phyloP scores from a whole-genome alignment of 1,284 basidiomycete species.

The Ustilago hordei region DNA sequence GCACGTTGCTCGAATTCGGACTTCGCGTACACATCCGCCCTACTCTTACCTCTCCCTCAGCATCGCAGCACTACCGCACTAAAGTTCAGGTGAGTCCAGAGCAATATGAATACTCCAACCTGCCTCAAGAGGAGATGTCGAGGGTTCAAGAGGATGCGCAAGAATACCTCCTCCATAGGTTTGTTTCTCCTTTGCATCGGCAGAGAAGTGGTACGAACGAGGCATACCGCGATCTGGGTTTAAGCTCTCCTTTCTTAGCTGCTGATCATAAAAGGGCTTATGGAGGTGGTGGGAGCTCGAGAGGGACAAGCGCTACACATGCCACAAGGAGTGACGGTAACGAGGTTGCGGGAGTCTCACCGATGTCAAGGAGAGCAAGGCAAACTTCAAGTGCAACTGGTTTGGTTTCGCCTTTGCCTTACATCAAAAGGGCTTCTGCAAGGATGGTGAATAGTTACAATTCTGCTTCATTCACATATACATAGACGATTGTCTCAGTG shows the following conservation, averaged over 20 bases:
- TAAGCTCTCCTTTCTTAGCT: not conserved
- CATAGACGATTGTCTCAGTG: too few species aligned
- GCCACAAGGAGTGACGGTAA: not conserved
- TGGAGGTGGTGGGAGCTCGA: not conserved
- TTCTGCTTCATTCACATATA: too few species aligned
- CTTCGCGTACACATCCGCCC: constrained; percentile 29
- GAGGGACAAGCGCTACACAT: not conserved
- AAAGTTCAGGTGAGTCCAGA: not conserved
- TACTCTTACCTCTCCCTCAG: not conserved
- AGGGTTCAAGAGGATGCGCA: constrained; percentile 37
- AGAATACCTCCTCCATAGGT: constrained; percentile 12
- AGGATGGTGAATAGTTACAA: not conserved
- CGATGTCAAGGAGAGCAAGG: not conserved
- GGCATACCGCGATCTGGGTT: not conserved
- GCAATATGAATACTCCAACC: constrained; percentile 36
- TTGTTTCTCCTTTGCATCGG: constrained; percentile 1
- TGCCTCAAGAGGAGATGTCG: constrained; percentile 20
- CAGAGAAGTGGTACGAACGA: not conserved
- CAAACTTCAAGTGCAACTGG: not conserved
- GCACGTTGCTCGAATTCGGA: constrained; percentile 33
- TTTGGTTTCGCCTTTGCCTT: constrained; percentile 27
- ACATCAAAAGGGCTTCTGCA: constrained; percentile 32
- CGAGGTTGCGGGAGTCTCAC: not conserved
- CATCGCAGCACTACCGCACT: not conserved
- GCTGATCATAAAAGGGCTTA: not conserved